Evolutionary conservation across 148 eudicot species (phyloP), one percentile per base, ranked within the genome.

Genomic region (Camellia japonica): DNA sequence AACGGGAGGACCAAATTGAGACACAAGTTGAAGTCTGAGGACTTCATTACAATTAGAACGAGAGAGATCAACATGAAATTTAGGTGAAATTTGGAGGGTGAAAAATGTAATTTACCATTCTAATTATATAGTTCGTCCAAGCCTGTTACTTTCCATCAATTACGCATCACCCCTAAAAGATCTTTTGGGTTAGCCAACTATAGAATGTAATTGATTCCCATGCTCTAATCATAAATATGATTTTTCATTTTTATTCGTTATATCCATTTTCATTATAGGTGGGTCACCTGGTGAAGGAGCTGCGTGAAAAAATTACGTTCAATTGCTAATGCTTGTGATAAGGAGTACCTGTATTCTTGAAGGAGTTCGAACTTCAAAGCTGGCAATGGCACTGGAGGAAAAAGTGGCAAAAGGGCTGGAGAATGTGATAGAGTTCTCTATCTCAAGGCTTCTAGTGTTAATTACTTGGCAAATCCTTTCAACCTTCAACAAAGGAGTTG

Each of bases 301-400:
- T 59, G 58, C 43, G 4, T 16, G 30, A n/a, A 13, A 14, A 13
- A 52, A 16, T 18, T 3, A 51, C 18, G 19, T 49, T 12, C 59
- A 47, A 38, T 41, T 58, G 63, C 44, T 69, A 23, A 47, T 42
- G 41, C 42, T 71, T 41, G 19, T 19, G 42, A 62, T n/a, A 75
- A 75, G 23, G 73, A 69, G 23, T 88, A 93, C 99, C 97, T 96
- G 97, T 84, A 96, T 92, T 88, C 99, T 91, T 63, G 95, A 87
- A 75, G 98, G 92, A 82, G 89, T 94, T 68, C 88, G 90, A 68
- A 96, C 94, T 68, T 94, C 97, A 84, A 94, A 96, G 68, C 84
- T 64, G 80, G 99, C 99, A 15, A 89, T 79, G 73, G 98, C 98
- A 82, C 94, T 93, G 88, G 91, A 94, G 68, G 97, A 77, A 68